These are phyloP conservation scores for Podaxis carcinomalis DNA, from an alignment of 768 basidiomycete species.

Conservation along the genomic window DNA sequence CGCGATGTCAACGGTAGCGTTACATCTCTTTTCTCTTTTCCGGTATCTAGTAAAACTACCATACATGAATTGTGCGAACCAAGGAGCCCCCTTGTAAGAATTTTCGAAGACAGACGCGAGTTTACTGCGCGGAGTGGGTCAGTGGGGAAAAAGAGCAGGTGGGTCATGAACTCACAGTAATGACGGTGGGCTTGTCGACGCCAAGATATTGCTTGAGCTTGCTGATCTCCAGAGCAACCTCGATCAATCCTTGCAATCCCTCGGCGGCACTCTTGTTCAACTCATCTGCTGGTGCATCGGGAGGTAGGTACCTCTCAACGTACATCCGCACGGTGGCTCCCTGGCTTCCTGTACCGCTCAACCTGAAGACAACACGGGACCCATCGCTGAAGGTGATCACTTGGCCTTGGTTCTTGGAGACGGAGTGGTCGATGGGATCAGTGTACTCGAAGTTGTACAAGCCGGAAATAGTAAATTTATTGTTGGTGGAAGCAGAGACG, in stretches of 20 bases:
- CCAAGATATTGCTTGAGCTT: conserved; percentile 84
- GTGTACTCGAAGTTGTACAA: conserved; percentile 93
- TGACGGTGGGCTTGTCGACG: conserved; percentile 91
- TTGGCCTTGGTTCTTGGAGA: conserved; percentile 95
- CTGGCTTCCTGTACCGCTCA: conserved; percentile 93
- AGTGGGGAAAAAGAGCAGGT: background rate
- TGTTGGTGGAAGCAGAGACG: conserved; percentile 59
- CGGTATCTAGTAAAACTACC: background rate
- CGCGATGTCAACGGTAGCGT: background rate
- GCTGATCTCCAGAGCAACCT: conserved; percentile 84
- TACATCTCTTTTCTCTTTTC: conserved; percentile 1
- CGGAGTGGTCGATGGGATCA: conserved; percentile 94
- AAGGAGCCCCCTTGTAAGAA: background rate
- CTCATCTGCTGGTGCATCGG: conserved; percentile 64
- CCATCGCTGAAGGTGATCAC: conserved; percentile 91
- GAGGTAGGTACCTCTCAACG: conserved; percentile 85
- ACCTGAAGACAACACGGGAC: conserved; percentile 89
- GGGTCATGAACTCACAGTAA: conserved; percentile 60
- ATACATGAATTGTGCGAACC: background rate
- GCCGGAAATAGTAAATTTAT: conserved; percentile 72
- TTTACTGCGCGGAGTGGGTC: conserved; percentile 4
- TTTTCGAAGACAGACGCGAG: background rate
- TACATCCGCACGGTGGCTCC: conserved; percentile 97
- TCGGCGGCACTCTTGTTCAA: conserved; percentile 75
- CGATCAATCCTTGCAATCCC: conserved; percentile 92